Evolutionary conservation across 1,139 yeast genomes (phyloP).

Genomic region (Tardiomyces digboiensis): DNA sequence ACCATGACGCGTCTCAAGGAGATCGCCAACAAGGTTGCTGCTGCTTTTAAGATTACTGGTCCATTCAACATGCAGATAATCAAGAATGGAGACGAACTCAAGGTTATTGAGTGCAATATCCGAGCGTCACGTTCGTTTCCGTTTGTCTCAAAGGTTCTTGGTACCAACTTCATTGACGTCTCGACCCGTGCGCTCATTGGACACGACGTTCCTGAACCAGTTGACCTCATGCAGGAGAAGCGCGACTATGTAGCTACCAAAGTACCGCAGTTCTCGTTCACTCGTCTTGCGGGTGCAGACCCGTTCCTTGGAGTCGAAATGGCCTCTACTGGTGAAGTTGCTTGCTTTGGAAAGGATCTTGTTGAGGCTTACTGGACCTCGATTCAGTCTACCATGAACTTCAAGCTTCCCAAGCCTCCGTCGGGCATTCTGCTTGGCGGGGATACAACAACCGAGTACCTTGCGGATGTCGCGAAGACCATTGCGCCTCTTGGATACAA

Average conservation of each 20-base stretch:
- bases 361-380: slow-evolving; percentile 99
- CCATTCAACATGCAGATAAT: slow-evolving; percentile 97
- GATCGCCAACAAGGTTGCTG: slow-evolving; percentile 94
- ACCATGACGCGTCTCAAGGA: slow-evolving; percentile 85
- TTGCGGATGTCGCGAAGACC: slow-evolving; percentile 64
- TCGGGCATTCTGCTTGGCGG: slow-evolving; percentile 90
- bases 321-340: slow-evolving; percentile 99
- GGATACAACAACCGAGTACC: slow-evolving; percentile 60
- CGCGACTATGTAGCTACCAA: slow-evolving; percentile 94
- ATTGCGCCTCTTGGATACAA: slow-evolving; percentile 72
- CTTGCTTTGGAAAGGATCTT: slow-evolving; percentile 92
- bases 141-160: slow-evolving; percentile 95
- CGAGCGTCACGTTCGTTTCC: slow-evolving; percentile 99
- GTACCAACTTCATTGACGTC: slow-evolving; percentile 94
- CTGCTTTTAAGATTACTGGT: slow-evolving; percentile 94
- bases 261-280: slow-evolving; percentile 97
- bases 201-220: slow-evolving; percentile 64
- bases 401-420: slow-evolving; percentile 86
- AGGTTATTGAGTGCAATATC: slow-evolving; percentile 97
- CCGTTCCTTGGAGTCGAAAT: slow-evolving; percentile 98
- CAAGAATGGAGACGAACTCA: slow-evolving; percentile 85
- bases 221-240: slow-evolving; percentile 83
- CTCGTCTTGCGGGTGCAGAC: slow-evolving; percentile 97
- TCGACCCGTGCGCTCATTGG: slow-evolving; percentile 97
- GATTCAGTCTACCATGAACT: slow-evolving; percentile 94